Base-by-base conservation (phyloP, 805 yeast genomes). In the Wickerhamiella spandovensis region DNA sequence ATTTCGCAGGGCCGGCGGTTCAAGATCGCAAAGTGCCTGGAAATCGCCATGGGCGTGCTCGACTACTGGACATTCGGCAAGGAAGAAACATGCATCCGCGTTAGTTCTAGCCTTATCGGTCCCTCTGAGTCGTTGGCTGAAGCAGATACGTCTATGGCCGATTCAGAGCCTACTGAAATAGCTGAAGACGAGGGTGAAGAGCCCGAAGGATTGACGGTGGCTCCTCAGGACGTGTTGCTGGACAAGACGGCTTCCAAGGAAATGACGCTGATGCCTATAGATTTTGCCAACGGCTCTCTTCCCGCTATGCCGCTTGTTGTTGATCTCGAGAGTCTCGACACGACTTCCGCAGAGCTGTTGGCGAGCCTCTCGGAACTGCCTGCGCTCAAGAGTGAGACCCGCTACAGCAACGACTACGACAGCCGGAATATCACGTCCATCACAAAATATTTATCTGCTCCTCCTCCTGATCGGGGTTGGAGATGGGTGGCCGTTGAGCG, bases 1-100 rank as follows among this genome's bases (percentile, higher is more conserved):
- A 79, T 81, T 58, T 76, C 73, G 49, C 94, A 88, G 61, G 79
- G 76, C 37, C 63, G 79, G 18, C 82, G 84, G 60, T 77, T 73
- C 61, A 86, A 82, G 61, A 68, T 78, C 52, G 84, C 87, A 0
- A 75, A 82, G 49, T 83, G 92, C 61, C 74, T 77, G 10, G 70
- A 73, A 43, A 67, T 89, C 30, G 83, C 96, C 0, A 81, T 78
- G 52, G 83, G 88, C 0, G 75, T 90, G 1, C 48, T 54, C 66
- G 69, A 60, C 94, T 85, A 53, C 87, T 79, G 10, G 45, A 30
- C 17, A 4, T 28, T 10, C 17, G 96, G 96, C 0, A 79, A 78
- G 60, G 67, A 63, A 7, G 32, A 28, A 9, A 28, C 32, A 4
- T 28, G 32, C 12, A 15, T 28, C 12, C 32, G 32, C 3, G 75